These are phyloP conservation scores for Lithocarpus polystachyus DNA, from an alignment of 306 rosid genomes.

Conservation along the genomic window DNA sequence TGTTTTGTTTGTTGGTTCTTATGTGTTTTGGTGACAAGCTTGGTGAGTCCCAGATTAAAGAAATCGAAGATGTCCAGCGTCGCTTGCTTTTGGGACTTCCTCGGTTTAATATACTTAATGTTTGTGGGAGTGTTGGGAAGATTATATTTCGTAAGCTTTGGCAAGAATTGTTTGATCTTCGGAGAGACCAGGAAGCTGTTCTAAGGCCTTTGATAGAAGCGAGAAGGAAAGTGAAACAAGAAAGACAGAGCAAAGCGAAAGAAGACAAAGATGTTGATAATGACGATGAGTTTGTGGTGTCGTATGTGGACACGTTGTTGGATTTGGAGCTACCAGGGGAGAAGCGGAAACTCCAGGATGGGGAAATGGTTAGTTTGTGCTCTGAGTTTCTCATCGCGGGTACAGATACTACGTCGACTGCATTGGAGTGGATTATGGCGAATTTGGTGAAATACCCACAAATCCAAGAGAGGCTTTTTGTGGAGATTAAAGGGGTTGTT, in stretches of 20 bases:
- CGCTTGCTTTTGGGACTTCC: not conserved
- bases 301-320: too few relatives aligned
- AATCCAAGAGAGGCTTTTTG: not conserved
- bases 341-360: not conserved
- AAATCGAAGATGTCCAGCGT: not conserved
- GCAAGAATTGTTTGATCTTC: constrained; percentile 15
- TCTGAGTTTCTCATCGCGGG: not conserved
- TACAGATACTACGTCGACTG: not conserved
- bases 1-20: not conserved
- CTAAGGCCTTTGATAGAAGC: not conserved
- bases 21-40: not conserved
- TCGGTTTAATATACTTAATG: constrained; percentile 26
- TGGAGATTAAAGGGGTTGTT: not conserved
- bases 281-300: not conserved
- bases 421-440: not conserved
- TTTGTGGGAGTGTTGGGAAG: constrained; percentile 30
- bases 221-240: not conserved
- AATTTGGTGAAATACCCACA: not conserved
- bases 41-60: not conserved
- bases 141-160: constrained; percentile 30
- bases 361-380: not conserved
- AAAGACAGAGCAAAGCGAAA: not conserved
- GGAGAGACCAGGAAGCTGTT: not conserved
- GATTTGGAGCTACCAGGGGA: not conserved
- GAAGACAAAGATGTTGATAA: too few relatives aligned